phyloP scores from a whole-genome alignment of 2,329 filamentous ascomycete species.

The Nemania sp. region DNA sequence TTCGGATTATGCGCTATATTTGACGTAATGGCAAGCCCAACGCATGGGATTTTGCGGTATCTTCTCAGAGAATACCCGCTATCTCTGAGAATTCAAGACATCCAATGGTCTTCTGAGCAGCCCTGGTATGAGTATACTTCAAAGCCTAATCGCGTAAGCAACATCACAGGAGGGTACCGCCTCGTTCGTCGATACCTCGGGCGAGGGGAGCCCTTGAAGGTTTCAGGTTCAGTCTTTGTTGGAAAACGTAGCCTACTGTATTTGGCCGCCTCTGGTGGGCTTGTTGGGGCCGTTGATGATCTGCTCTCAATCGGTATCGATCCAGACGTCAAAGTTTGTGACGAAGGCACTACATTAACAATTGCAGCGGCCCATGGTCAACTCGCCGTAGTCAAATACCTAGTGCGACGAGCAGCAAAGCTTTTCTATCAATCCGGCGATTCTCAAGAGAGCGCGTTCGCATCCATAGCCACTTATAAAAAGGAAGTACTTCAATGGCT shows the following conservation, averaged over 20 bases:
- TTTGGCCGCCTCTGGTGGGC: neutral
- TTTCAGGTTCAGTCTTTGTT: slow-evolving; percentile 14
- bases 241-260: slow-evolving; percentile 17
- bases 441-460: neutral
- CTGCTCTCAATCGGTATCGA: slow-evolving; percentile 27
- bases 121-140: neutral
- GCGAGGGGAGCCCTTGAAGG: slow-evolving; percentile 9
- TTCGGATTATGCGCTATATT: neutral
- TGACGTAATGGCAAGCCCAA: neutral
- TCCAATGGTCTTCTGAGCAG: slow-evolving; percentile 1
- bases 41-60: slow-evolving; percentile 11
- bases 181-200: slow-evolving; percentile 15
- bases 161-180: neutral
- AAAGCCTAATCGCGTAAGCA: neutral
- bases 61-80: slow-evolving; percentile 17
- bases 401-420: slow-evolving; percentile 11
- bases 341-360: slow-evolving; percentile 21
- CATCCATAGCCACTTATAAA: neutral
- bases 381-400: slow-evolving; percentile 33
- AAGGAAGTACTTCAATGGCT: slow-evolving; percentile 16
- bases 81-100: slow-evolving; percentile 6
- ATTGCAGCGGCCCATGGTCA: slow-evolving; percentile 26
- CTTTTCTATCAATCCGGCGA: neutral
- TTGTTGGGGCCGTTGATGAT: slow-evolving; percentile 15
- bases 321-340: slow-evolving; percentile 8